These are phyloP conservation scores for Coemansia sp. DNA, from an alignment of 192 early-diverging fungal genomes.

Conservation along the genomic window DNA sequence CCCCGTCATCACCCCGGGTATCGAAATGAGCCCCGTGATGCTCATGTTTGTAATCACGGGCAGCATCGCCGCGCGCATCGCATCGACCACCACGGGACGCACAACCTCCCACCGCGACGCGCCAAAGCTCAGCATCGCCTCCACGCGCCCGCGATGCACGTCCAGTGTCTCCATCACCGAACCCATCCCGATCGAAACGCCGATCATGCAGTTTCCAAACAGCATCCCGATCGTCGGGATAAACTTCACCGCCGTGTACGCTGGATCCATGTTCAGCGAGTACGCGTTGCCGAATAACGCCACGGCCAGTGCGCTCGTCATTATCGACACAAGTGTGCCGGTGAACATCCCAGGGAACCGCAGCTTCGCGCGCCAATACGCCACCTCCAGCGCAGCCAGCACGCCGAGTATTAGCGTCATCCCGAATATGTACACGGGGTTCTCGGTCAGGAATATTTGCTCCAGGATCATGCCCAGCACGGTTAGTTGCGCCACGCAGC, in stretches of 20 bases:
- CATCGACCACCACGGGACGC: constrained; percentile 68
- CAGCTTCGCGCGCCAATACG: constrained; percentile 67
- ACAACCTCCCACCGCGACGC: constrained; percentile 80
- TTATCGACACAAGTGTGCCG: constrained; percentile 51
- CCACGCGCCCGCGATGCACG: constrained; percentile 53
- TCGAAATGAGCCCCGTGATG: constrained; percentile 82
- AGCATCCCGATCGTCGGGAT: constrained; percentile 92
- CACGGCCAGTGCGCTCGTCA: constrained; percentile 14
- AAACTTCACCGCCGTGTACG: constrained; percentile 71
- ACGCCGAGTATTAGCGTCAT: constrained; percentile 60
- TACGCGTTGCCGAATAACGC: constrained; percentile 45
- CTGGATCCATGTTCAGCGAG: constrained; percentile 68
- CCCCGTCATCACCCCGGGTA: constrained; percentile 88
- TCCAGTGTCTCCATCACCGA: constrained; percentile 61
- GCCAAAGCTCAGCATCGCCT: constrained; percentile 68
- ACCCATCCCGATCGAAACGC: constrained; percentile 64
- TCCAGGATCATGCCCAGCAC: constrained; percentile 68
- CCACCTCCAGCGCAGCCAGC: constrained; percentile 66
- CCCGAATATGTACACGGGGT: constrained; percentile 58
- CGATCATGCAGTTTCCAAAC: constrained; percentile 76
- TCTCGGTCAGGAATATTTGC: constrained; percentile 63
- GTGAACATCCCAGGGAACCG: constrained; percentile 72
- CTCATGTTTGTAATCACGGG: constrained; percentile 80
- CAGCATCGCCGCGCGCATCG: constrained; percentile 70
- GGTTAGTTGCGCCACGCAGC: constrained; percentile 76